phyloP scores from a whole-genome alignment of 805 yeast species.

The Zygoascus tannicola region DNA sequence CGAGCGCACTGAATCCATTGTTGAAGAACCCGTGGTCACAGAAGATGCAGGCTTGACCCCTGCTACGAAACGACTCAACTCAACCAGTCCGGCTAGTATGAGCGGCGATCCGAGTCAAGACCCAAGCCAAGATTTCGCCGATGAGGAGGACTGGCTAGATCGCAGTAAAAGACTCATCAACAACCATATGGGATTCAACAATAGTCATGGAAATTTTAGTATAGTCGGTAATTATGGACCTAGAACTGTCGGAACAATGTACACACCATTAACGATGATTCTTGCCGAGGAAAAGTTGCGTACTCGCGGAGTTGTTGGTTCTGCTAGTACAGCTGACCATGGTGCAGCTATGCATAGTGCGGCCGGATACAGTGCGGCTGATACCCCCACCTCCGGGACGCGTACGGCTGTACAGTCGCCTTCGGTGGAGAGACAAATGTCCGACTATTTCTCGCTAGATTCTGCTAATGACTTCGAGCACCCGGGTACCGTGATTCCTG shows the following conservation, averaged over 20 bases:
- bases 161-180: not conserved
- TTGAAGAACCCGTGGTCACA: slow-evolving; percentile 11
- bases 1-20: slow-evolving; percentile 3
- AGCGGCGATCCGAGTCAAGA: not conserved
- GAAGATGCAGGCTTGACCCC: slow-evolving; percentile 11
- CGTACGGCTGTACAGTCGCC: not conserved
- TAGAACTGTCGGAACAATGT: slow-evolving; percentile 11
- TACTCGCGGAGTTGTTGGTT: not conserved
- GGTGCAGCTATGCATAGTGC: not conserved
- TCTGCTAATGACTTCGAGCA: not conserved
- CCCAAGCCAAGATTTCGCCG: too few relatives aligned
- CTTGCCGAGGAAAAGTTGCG: slow-evolving; percentile 14
- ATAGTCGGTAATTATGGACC: slow-evolving; percentile 3
- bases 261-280: slow-evolving; percentile 16
- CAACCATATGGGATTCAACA: not conserved
- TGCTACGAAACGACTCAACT: slow-evolving; percentile 1
- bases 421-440: slow-evolving; percentile 3
- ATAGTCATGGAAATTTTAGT: not conserved
- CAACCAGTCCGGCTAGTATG: not conserved
- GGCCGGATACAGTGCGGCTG: not conserved
- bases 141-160: not conserved
- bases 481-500: not conserved
- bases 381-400: not conserved
- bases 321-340: not conserved
- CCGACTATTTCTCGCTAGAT: slow-evolving; percentile 4